Evolutionary conservation across 139 green algal species (phyloP), one percentile per base, ranked within the genome.

Genomic region (Closterium sp.): DNA sequence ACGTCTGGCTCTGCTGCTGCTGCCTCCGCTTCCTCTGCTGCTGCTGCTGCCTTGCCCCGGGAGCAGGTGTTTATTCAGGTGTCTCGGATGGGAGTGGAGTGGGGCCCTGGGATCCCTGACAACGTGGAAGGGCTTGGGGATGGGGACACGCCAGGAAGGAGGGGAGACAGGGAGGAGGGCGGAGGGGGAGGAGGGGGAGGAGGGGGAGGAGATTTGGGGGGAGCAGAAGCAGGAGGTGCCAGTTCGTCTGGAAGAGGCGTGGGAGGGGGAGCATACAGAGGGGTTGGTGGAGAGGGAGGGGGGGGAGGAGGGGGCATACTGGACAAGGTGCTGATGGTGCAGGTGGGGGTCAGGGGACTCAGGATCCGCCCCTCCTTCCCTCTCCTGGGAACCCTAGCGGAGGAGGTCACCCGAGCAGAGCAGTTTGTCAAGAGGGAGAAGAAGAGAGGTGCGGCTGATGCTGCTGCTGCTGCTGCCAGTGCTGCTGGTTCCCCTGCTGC

Each of bases 71-170:
- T 34, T 87, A 87, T 87, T 87, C 33, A 34, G 33, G 84, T 34
- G 33, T 87, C 84, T 83, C 84, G 33, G 16, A 12, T 35, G 84
- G 84, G 33, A 87, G 84, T 25, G 23, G 33, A 87, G 33, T 87
- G 33, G 84, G 33, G 84, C 33, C n/a, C 30, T 43, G 31, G 64
- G 28, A 89, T 43, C 12, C 31, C 64, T 25, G 35, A 89, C 35
- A 55, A 43, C 31, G 28, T 31, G 31, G 31, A 43, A 83, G 86
- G 66, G 86, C 31, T 89, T 89, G 55, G 86, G n/a, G 86, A 89
- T 89, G 55, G 86, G n/a, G 86, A 89, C 66, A 19, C 64, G 33
- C 30, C 55, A 83, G 64, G 55, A 16, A 10, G 28, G 6, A 55
- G 12, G 35, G 6, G 84, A 69, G 84, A n/a, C n/a, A n/a, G 33